These are phyloP conservation scores for Diddensiella santjacobensis DNA, from an alignment of 805 yeast genomes.

Conservation along the genomic window DNA sequence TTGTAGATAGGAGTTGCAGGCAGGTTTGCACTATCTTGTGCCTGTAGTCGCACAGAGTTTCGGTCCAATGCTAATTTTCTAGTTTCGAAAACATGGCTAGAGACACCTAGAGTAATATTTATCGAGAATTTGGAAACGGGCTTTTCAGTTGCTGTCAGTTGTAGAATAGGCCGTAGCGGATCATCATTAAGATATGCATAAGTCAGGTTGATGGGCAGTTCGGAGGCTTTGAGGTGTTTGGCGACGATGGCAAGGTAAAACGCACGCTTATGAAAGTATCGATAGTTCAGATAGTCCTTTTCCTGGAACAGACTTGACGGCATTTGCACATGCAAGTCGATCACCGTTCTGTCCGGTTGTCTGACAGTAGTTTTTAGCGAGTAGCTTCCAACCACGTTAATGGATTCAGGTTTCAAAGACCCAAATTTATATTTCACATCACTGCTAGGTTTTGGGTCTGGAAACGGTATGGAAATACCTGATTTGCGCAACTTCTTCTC, in stretches of 20 bases:
- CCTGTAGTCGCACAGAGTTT: slow-evolving; percentile 74
- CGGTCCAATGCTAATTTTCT: slow-evolving; percentile 75
- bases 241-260: slow-evolving; percentile 81
- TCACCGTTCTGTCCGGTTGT: slow-evolving; percentile 57
- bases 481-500: slow-evolving; percentile 47
- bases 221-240: slow-evolving; percentile 36
- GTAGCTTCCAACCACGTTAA: slow-evolving; percentile 83
- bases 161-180: slow-evolving; percentile 67
- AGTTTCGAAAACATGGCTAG: slow-evolving; percentile 63
- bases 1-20: slow-evolving; percentile 85
- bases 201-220: slow-evolving; percentile 32
- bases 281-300: slow-evolving; percentile 85
- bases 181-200: slow-evolving; percentile 77
- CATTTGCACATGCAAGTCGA: slow-evolving; percentile 82
- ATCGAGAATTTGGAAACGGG: slow-evolving; percentile 63
- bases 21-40: slow-evolving; percentile 34
- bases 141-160: slow-evolving; percentile 33
- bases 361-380: slow-evolving; percentile 79
- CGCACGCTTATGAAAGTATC: slow-evolving; percentile 86
- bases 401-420: slow-evolving; percentile 64
- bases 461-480: slow-evolving; percentile 70
- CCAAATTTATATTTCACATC: slow-evolving; percentile 68
- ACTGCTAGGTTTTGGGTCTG: slow-evolving; percentile 75
- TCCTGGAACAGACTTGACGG: slow-evolving; percentile 70
- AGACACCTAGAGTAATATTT: slow-evolving; percentile 69